Conservation (phyloP, 2,329 filamentous ascomycete species). For the Bipolaris gigantea region DNA sequence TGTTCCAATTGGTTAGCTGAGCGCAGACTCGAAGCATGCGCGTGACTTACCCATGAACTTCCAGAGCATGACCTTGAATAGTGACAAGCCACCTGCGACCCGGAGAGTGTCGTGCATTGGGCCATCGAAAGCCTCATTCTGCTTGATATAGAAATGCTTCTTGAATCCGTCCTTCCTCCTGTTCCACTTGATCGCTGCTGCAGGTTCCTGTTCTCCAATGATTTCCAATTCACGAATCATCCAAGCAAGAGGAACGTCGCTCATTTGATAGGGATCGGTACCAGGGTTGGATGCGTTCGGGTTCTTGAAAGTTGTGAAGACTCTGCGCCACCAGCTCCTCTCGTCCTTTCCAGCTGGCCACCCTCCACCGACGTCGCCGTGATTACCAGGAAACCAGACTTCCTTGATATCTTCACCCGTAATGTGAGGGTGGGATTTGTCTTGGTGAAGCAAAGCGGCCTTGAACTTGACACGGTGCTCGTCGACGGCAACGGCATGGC, state of each 20-base stretch:
- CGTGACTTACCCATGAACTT: constrained; percentile 5
- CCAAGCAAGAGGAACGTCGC: constrained; percentile 6
- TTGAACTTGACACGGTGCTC: constrained; percentile 52
- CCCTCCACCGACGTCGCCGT: constrained; percentile 52
- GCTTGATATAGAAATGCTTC: background rate
- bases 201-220: background rate
- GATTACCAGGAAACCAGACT: constrained; percentile 51
- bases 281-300: background rate
- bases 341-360: constrained; percentile 2
- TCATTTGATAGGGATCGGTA: constrained; percentile 6
- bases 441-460: constrained; percentile 39
- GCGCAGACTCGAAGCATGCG: background rate
- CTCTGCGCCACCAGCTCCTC: constrained; percentile 1
- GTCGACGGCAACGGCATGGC: constrained; percentile 51
- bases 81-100: background rate
- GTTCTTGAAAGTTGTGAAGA: background rate
- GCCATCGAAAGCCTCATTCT: background rate
- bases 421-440: constrained; percentile 22
- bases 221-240: constrained; percentile 6
- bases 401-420: constrained; percentile 23
- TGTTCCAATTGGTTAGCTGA: background rate
- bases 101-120: constrained; percentile 1
- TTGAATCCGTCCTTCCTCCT: constrained; percentile 1
- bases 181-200: background rate
- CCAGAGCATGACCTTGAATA: constrained; percentile 5